Percentiles rank a stretch among this genome's conserved stretches.
phyloP scores from a whole-genome alignment of 2,329 filamentous ascomycete species.

The Sordariomycetes sp. region DNA sequence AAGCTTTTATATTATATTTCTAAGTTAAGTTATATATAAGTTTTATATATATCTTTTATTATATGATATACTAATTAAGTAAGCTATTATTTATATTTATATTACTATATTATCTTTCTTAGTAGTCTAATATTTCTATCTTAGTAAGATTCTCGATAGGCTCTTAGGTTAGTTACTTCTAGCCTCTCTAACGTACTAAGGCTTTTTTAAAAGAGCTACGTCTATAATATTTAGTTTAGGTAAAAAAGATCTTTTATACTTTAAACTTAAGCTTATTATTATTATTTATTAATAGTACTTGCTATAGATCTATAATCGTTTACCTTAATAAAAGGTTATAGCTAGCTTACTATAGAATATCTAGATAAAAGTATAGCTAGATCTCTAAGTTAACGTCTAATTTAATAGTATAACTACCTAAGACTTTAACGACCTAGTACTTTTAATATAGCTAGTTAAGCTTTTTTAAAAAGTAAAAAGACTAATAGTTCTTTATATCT shows the following conservation, averaged over 20 bases:
- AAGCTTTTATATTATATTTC: no score
- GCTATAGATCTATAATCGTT: not conserved
- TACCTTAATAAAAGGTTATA: not conserved
- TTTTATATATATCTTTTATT: no score
- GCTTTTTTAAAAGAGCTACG: no score
- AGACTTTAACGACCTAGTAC: not conserved
- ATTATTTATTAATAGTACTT: not conserved
- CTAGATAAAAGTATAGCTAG: not conserved
- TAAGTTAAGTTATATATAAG: no score
- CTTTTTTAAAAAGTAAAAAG: not conserved
- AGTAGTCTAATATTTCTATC: no score
- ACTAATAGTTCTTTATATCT: not conserved
- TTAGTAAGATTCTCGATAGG: no score
- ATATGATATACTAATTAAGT: no score
- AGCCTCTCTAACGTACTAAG: no score
- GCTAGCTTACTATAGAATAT: not conserved
- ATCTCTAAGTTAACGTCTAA: not conserved
- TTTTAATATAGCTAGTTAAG: conserved; percentile 2
- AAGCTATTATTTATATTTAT: no score
- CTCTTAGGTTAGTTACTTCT: no score
- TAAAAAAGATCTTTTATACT: not conserved
- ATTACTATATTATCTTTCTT: no score
- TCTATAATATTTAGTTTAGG: not conserved
- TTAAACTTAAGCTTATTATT: not conserved
- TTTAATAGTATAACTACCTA: not conserved